A percentile compares a stretch with the other conserved stretches of the same genome.
Evolutionary conservation across 106 monocot species (phyloP).

Genomic region (Dioscorea dumetorum): DNA sequence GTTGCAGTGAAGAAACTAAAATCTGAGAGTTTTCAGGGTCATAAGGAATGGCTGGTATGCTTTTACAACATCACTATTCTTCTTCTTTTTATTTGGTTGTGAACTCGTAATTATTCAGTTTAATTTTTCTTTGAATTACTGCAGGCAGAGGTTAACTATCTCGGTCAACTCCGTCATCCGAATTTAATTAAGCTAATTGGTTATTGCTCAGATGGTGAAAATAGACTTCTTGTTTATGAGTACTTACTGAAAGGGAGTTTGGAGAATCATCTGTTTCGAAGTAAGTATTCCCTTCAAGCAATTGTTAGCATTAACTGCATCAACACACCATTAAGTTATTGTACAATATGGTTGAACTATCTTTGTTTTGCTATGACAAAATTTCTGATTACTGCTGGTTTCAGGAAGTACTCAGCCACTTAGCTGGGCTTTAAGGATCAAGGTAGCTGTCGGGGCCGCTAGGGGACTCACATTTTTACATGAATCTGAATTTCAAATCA

Average conservation of each 20-base stretch:
- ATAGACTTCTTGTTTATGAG: conserved; percentile 85
- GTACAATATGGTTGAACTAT: no score
- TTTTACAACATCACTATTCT: neutral
- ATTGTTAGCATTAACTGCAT: no score
- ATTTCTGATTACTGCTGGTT: neutral
- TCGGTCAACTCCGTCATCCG: conserved; percentile 78
- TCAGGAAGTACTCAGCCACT: conserved; percentile 62
- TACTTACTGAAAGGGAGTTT: conserved; percentile 89
- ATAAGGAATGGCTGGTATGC: conserved; percentile 93
- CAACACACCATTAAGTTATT: no score
- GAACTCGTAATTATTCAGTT: neutral
- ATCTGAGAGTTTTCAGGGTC: conserved; percentile 87
- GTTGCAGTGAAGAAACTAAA: conserved; percentile 96
- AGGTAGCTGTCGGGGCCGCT: conserved; percentile 81
- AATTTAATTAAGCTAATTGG: conserved; percentile 87
- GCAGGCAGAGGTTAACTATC: conserved; percentile 91
- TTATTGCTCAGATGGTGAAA: conserved; percentile 82
- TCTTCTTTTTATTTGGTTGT: neutral
- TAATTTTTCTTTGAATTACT: neutral
- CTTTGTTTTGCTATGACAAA: no score
- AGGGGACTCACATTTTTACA: conserved; percentile 82
- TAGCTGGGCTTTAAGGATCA: conserved; percentile 69
- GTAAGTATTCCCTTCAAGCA: conserved; percentile 28
- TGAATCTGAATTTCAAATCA: conserved; percentile 70
- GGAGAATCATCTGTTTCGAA: conserved; percentile 88